Conservation (phyloP, 768 basidiomycete genomes). For the Trametes coccinea region DNA sequence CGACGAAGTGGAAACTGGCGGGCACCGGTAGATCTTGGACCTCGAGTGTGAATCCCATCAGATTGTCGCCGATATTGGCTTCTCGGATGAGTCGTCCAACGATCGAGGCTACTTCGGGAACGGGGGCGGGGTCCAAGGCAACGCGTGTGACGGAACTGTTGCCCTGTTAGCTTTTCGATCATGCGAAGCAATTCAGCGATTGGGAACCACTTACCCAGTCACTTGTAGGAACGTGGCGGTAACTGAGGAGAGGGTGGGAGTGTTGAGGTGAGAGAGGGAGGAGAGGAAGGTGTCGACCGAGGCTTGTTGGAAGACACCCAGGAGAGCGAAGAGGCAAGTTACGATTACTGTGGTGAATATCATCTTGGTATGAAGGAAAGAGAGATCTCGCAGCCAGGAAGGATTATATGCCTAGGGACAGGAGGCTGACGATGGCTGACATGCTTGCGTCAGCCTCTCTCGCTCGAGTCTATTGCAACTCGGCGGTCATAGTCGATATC, state of each 20-base stretch:
- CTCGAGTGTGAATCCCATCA: background rate
- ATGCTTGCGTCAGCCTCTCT: background rate
- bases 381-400: background rate
- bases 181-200: too few species aligned
- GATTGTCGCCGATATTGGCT: background rate
- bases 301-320: constrained; percentile 5
- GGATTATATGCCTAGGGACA: background rate
- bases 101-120: background rate
- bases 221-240: background rate
- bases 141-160: background rate
- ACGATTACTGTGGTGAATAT: constrained; percentile 3
- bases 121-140: background rate
- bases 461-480: too few species aligned
- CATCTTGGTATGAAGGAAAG: background rate
- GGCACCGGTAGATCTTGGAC: too few species aligned
- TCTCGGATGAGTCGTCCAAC: background rate
- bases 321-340: constrained; percentile 2
- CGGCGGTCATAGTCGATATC: too few species aligned
- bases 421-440: background rate
- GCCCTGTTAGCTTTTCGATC: too few species aligned
- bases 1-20: background rate
- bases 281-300: background rate
- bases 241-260: background rate
- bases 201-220: background rate
- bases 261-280: background rate